Base-by-base conservation (phyloP, 352 stramenopile genomes). In the Pythium rhizo-oryzae region DNA sequence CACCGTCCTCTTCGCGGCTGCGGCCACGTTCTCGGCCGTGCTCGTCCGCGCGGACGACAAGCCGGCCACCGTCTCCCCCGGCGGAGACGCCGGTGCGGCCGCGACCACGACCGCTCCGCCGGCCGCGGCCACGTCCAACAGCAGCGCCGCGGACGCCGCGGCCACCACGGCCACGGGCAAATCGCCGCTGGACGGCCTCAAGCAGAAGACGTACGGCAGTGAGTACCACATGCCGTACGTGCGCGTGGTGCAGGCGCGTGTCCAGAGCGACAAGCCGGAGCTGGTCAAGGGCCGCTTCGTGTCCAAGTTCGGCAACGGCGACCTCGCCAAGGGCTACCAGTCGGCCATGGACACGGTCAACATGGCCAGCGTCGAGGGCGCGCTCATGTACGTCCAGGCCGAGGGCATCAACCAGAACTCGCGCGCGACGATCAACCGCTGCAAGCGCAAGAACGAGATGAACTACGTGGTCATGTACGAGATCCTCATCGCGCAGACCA, bases 381-480 rank as follows among this genome's bases (percentile, higher is more conserved):
- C 82, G 5, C 75, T 94, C 49, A 91, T 93, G 81, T 94, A 89
- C 58, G 84, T 94, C 6, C 84, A 93, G 70, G 84, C 84, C 1
- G 86, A 94, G 41, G 82, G 83, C 18, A 94, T 94, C 72, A 90
- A 94, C 65, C 37, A 79, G 24, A 79, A 85, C 46, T 69, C 75
- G 13, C 82, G 84, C 8, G 64, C 77, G 0, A 35, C 71, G 2
- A 68, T 84, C 0, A 60, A 89, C 23, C 79, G 81, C 7, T 94
- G 86, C 69, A 59, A 59, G 49, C 75, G 79, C 53, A 84, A 87
- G 72, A 85, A 80, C 62, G 72, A 81, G 21, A 78, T 85, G 65
- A 73, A 78, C 43, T 73, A 79, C 60, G 58, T 87, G 33, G 77
- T 85, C 35, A 77, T 87, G 35, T 87, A 85, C 69, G 75, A 82